Conservation (phyloP, 768 basidiomycete species). For the Amanita brunnescens region DNA sequence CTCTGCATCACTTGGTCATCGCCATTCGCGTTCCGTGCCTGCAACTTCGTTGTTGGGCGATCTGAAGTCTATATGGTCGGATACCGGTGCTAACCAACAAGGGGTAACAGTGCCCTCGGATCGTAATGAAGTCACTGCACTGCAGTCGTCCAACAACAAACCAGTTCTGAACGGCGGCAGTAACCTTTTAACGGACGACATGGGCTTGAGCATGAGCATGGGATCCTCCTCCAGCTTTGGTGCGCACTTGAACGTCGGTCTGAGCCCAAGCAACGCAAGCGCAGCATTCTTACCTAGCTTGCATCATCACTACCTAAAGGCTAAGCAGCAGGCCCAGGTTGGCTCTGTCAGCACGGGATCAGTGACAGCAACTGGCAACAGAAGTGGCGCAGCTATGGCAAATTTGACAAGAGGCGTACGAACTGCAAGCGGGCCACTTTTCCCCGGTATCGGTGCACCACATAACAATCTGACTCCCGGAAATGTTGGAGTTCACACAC, state of each 20-base stretch:
- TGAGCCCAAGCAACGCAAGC: slow-evolving; percentile 69
- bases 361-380: neutral
- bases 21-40: slow-evolving; percentile 79
- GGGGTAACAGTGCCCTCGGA: slow-evolving; percentile 24
- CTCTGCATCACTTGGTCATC: slow-evolving; percentile 29
- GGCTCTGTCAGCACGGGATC: slow-evolving; percentile 11
- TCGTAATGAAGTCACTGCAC: slow-evolving; percentile 38
- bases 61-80: slow-evolving; percentile 76
- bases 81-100: slow-evolving; percentile 23
- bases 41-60: slow-evolving; percentile 70
- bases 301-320: slow-evolving; percentile 53
- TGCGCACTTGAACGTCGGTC: slow-evolving; percentile 23
- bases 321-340: slow-evolving; percentile 26
- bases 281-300: slow-evolving; percentile 74
- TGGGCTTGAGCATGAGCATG: slow-evolving; percentile 27
- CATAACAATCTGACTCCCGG: neutral
- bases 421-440: slow-evolving; percentile 3
- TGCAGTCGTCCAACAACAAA: slow-evolving; percentile 38
- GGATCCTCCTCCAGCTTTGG: slow-evolving; percentile 14
- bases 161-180: slow-evolving; percentile 13
- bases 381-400: neutral
- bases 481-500: slow-evolving; percentile 28
- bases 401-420: neutral
- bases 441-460: neutral
- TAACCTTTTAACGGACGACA: slow-evolving; percentile 20